Evolutionary conservation across 2,329 filamentous ascomycete species (phyloP).

Genomic region (Botrytis porri): DNA sequence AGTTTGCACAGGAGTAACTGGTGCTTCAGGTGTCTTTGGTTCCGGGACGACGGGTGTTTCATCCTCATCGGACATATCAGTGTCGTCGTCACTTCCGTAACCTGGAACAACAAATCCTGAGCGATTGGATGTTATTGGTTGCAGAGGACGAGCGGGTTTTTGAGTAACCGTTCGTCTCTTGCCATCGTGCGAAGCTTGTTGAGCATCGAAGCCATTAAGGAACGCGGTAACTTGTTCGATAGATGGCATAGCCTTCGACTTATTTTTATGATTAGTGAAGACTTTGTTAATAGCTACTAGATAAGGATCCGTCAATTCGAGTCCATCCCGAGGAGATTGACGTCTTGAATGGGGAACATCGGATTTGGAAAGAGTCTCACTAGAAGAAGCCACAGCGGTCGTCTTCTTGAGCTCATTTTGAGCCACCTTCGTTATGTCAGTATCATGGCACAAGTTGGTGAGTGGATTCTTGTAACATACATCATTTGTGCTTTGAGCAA

Average conservation of each 20-base stretch:
- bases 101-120: constrained; percentile 1
- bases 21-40: constrained; percentile 6
- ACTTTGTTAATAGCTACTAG: constrained; percentile 19
- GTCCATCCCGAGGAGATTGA: background rate
- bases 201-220: constrained; percentile 15
- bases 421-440: constrained; percentile 1
- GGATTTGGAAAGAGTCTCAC: constrained; percentile 13
- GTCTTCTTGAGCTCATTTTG: constrained; percentile 9
- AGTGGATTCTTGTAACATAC: background rate
- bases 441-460: background rate
- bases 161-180: background rate
- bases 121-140: background rate
- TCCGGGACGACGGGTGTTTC: background rate
- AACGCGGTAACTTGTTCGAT: constrained; percentile 17
- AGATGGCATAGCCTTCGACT: constrained; percentile 15
- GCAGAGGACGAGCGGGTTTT: background rate
- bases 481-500: background rate
- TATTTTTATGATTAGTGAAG: constrained; percentile 15
- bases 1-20: background rate
- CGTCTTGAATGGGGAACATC: constrained; percentile 7
- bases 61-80: background rate
- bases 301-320: constrained; percentile 21
- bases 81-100: background rate
- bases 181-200: background rate
- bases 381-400: constrained; percentile 14